These are phyloP conservation scores for Stereum hirsutum DNA, from an alignment of 1,284 basidiomycete species.

Conservation along the genomic window DNA sequence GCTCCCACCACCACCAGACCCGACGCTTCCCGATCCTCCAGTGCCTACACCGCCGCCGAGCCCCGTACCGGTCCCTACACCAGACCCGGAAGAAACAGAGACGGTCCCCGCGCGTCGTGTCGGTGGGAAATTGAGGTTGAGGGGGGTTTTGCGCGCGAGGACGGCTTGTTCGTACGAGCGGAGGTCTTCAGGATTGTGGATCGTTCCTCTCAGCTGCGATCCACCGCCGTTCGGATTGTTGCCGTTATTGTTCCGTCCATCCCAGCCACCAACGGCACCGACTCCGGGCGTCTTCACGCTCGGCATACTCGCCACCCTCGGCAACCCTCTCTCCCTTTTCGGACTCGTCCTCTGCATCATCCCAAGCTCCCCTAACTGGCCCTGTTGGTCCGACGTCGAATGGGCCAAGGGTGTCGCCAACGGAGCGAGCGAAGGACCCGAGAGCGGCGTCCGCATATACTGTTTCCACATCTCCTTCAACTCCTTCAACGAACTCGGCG, in stretches of 20 bases:
- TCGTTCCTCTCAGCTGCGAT: not conserved
- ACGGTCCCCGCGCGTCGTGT: slow-evolving; percentile 18
- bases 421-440: slow-evolving; percentile 26
- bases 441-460: slow-evolving; percentile 64
- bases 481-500: slow-evolving; percentile 38
- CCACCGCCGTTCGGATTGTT: not conserved
- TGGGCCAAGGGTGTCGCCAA: slow-evolving; percentile 1
- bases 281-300: slow-evolving; percentile 49
- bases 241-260: slow-evolving; percentile 10
- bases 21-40: slow-evolving; percentile 5
- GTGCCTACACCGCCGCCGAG: slow-evolving; percentile 12
- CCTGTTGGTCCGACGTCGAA: slow-evolving; percentile 14
- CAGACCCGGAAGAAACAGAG: slow-evolving; percentile 1
- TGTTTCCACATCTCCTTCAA: slow-evolving; percentile 67
- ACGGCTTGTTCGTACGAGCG: slow-evolving; percentile 68
- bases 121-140: slow-evolving; percentile 35
- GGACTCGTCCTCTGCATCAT: slow-evolving; percentile 10
- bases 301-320: slow-evolving; percentile 54
- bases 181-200: slow-evolving; percentile 44
- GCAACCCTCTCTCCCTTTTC: slow-evolving; percentile 22
- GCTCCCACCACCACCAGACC: slow-evolving; percentile 3
- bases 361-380: too few species aligned
- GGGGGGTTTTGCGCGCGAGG: slow-evolving; percentile 54
- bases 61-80: not conserved
- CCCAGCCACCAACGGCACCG: slow-evolving; percentile 10